Conservation (phyloP, 225 moss, liverwort and hornwort genomes). For the Straminergon stramineum region DNA sequence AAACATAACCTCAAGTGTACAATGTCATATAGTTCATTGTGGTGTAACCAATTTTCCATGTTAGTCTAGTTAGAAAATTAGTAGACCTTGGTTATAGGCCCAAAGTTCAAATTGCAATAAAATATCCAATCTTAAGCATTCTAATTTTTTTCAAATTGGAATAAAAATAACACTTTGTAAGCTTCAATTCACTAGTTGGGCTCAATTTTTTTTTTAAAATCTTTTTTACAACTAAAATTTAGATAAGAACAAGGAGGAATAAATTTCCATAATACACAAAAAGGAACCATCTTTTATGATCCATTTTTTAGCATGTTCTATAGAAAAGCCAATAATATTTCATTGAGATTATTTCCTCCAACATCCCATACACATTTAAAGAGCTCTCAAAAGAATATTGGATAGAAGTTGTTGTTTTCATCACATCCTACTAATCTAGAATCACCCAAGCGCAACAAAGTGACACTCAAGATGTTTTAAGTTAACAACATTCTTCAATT, state of each 20-base stretch:
- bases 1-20: background rate
- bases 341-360: background rate
- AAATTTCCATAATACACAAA: background rate
- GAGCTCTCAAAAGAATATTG: no score
- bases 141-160: background rate
- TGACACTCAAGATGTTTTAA: background rate
- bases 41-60: background rate
- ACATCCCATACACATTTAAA: background rate
- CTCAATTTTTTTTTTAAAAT: no score
- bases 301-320: background rate
- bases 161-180: background rate
- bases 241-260: background rate
- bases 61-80: background rate
- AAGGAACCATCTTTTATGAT: background rate
- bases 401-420: background rate
- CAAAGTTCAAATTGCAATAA: background rate
- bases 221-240: background rate
- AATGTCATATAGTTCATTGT: background rate
- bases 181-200: background rate
- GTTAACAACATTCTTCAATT: background rate
- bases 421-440: fast-evolving
- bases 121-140: background rate
- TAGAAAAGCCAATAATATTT: background rate
- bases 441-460: background rate
- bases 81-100: background rate